Base-by-base conservation (phyloP, 352 stramenopile genomes). In the Globisporangium emineosum region DNA sequence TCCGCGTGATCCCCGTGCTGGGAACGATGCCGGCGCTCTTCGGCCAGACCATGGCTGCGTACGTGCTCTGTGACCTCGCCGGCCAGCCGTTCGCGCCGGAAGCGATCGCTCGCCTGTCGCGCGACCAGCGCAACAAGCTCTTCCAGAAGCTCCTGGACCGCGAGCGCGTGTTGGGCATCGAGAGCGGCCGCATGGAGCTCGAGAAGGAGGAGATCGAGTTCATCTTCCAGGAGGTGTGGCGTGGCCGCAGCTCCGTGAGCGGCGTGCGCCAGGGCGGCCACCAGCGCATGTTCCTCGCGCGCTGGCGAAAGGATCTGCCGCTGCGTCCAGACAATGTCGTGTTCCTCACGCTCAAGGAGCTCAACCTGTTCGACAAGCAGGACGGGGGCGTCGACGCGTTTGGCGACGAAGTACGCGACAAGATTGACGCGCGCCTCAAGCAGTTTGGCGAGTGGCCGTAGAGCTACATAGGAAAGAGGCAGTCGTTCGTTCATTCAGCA, bases 11-110 rank as follows among this genome's bases (percentile, higher is more conserved):
- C 55, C 97, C 97, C 0, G 97, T 99, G 25, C 75, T 99, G 8
- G 96, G 97, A 32, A 91, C 78, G 63, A 91, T 89, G 75, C 98
- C 98, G 0, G 96, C 97, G 35, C 96, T 99, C 60, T 98, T 99
- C 75, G 96, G 97, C n/a, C 95, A 99, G 72, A 88, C 96, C 23
- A 97, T 99, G 79, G 97, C 97, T 2, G 86, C 95, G 7, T 94
- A 94, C 69, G 90, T 98, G 43, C 72, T 99, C 23, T 98, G 94
- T 63, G 89, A 98, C 49, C 66, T 99, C 19, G 95, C 94, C 32
- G 77, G 86, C 10, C 90, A 98, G 50, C 91, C 91, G 43, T 96
- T 99, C 69, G 77, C 66, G 32, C 83, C 85, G 0, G 83, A 93
- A 61, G 77, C 80, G 21, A 70, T 91, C 5, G 79, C 76, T n/a